A percentile compares a stretch with the other conserved stretches of the same genome.
Conservation (phyloP, 257 asterid genomes). For the Rubia yunnanensis region DNA sequence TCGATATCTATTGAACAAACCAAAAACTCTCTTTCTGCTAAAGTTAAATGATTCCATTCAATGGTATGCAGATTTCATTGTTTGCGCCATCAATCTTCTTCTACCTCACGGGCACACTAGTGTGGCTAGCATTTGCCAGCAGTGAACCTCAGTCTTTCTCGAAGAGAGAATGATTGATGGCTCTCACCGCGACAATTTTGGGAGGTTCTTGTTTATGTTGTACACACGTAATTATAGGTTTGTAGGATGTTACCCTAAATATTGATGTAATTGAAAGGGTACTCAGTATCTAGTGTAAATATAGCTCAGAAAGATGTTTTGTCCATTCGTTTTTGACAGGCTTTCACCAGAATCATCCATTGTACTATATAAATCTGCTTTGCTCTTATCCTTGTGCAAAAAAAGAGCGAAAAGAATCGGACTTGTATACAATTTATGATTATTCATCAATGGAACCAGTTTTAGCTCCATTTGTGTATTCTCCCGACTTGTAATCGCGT, state of each 20-base stretch:
- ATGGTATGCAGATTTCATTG: conserved; percentile 49
- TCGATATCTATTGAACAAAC: background rate
- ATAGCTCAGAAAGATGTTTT: background rate
- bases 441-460: conserved; percentile 14
- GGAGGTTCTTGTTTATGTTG: conserved; percentile 10
- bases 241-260: background rate
- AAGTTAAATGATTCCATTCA: background rate
- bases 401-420: background rate
- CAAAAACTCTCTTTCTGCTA: background rate
- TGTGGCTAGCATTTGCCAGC: conserved; percentile 91
- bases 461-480: conserved; percentile 11
- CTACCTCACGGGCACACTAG: conserved; percentile 90
- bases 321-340: background rate
- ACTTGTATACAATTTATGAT: background rate
- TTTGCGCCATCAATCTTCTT: conserved; percentile 90
- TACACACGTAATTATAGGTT: conserved; percentile 21
- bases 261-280: background rate
- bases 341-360: background rate
- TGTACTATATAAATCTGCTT: background rate
- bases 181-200: conserved; percentile 33
- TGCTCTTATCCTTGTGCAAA: too few species aligned
- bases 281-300: conserved; percentile 13
- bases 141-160: conserved; percentile 76
- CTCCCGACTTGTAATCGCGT: background rate
- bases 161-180: conserved; percentile 25